These are phyloP conservation scores for Barnettozyma wickerhamii DNA, from an alignment of 805 yeast species.

Conservation along the genomic window DNA sequence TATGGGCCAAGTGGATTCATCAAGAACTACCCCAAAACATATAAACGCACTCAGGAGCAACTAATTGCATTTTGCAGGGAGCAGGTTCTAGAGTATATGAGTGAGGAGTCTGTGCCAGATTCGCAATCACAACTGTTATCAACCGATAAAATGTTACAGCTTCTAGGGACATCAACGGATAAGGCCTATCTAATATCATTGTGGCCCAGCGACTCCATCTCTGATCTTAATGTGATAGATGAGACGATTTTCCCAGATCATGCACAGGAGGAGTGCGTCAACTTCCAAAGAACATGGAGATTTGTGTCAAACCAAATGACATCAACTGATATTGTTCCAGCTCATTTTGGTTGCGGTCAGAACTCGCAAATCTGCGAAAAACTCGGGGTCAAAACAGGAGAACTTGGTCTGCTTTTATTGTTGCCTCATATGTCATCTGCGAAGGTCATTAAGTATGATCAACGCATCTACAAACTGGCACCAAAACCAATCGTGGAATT, in stretches of 20 bases:
- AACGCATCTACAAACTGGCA: slow-evolving; percentile 18
- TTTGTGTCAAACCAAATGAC: slow-evolving; percentile 45
- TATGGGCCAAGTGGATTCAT: slow-evolving; percentile 54
- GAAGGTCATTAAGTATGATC: slow-evolving; percentile 34
- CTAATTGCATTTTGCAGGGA: slow-evolving; percentile 51
- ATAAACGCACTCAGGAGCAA: slow-evolving; percentile 43
- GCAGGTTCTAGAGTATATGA: slow-evolving; percentile 43
- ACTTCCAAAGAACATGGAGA: slow-evolving; percentile 55
- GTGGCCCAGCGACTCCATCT: slow-evolving; percentile 53
- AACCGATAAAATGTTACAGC: slow-evolving; percentile 38
- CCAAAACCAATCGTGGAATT: slow-evolving; percentile 36
- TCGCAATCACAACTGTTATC: slow-evolving; percentile 37
- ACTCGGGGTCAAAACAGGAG: slow-evolving; percentile 38
- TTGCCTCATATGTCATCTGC: slow-evolving; percentile 46
- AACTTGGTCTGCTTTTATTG: slow-evolving; percentile 45
- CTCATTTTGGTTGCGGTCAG: slow-evolving; percentile 57
- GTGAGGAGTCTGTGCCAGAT: slow-evolving; percentile 34
- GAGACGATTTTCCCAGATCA: slow-evolving; percentile 36
- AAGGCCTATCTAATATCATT: slow-evolving; percentile 57
- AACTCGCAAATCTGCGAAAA: slow-evolving; percentile 48
- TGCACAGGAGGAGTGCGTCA: slow-evolving; percentile 45
- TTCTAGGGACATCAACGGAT: slow-evolving; percentile 38
- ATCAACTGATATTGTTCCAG: slow-evolving; percentile 35
- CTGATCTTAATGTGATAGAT: slow-evolving; percentile 28
- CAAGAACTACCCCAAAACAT: slow-evolving; percentile 44